Conservation (phyloP, 2,329 filamentous ascomycete genomes). For the Juglanconis sp. region DNA sequence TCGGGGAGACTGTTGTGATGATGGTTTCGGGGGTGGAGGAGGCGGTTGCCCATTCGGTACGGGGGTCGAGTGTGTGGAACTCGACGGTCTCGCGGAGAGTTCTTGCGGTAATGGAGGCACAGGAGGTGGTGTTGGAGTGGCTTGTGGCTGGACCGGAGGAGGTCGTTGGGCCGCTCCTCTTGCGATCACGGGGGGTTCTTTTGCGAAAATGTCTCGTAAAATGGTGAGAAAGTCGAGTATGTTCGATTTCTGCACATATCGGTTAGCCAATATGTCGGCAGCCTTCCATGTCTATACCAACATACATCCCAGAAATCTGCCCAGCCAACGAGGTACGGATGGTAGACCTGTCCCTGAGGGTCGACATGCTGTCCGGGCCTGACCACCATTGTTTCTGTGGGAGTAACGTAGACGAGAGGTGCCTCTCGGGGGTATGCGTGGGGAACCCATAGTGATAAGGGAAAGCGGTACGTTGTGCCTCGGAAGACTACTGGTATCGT, state of each 20-base stretch:
- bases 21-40: conserved; percentile 53
- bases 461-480: conserved; percentile 85
- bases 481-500: conserved; percentile 91
- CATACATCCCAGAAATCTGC: conserved; percentile 83
- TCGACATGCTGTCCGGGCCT: conserved; percentile 93
- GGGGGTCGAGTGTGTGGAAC: conserved; percentile 31
- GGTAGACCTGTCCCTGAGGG: conserved; percentile 88
- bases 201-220: conserved; percentile 82
- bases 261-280: conserved; percentile 18
- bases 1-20: conserved; percentile 31
- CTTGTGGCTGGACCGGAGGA: conserved; percentile 33
- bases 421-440: conserved; percentile 83
- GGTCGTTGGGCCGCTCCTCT: conserved; percentile 53
- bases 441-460: conserved; percentile 88
- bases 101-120: conserved; percentile 71
- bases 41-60: conserved; percentile 37
- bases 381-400: conserved; percentile 83
- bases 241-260: conserved; percentile 67
- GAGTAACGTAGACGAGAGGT: conserved; percentile 84
- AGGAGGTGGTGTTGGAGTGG: conserved; percentile 53
- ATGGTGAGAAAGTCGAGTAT: conserved; percentile 79
- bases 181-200: conserved; percentile 87
- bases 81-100: conserved; percentile 43
- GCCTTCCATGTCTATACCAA: conserved; percentile 22
- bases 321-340: conserved; percentile 93